Conservation (phyloP, 495 filamentous ascomycete species). For the Aspergillus heteromorphus region DNA sequence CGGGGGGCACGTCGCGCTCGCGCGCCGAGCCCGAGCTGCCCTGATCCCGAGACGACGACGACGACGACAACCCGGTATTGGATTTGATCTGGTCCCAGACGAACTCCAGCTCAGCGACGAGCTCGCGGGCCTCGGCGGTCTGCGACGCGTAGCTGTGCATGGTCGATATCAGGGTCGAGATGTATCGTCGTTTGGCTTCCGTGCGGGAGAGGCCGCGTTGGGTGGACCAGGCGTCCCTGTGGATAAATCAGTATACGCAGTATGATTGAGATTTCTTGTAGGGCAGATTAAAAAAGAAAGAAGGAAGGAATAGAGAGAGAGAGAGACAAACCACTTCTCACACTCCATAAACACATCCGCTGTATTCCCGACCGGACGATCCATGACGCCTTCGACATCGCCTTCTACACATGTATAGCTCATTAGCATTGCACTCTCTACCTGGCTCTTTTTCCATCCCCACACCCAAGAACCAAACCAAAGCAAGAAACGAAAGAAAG, state of each 20-base stretch:
- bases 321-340: slow-evolving; percentile 53
- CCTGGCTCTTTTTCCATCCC: neutral
- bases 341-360: slow-evolving; percentile 50
- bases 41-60: slow-evolving; percentile 47
- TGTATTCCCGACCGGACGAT: slow-evolving; percentile 60
- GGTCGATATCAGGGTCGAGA: slow-evolving; percentile 86
- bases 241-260: neutral
- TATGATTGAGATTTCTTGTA: no score
- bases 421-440: neutral
- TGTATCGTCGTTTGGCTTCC: slow-evolving; percentile 91
- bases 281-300: neutral
- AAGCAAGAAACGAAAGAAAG: neutral
- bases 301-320: neutral
- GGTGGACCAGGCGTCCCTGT: slow-evolving; percentile 83
- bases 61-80: slow-evolving; percentile 62
- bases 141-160: slow-evolving; percentile 90
- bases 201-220: slow-evolving; percentile 76
- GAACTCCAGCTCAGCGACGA: slow-evolving; percentile 93
- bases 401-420: slow-evolving; percentile 69
- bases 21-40: slow-evolving; percentile 28
- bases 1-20: slow-evolving; percentile 31
- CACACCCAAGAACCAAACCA: no score
- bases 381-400: slow-evolving; percentile 88
- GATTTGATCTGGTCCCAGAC: slow-evolving; percentile 97
- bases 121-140: slow-evolving; percentile 76